Percentiles rank a stretch among this genome's conserved stretches.
phyloP scores from a whole-genome alignment of 164 flowering plant species.

The Buxus sempervirens region DNA sequence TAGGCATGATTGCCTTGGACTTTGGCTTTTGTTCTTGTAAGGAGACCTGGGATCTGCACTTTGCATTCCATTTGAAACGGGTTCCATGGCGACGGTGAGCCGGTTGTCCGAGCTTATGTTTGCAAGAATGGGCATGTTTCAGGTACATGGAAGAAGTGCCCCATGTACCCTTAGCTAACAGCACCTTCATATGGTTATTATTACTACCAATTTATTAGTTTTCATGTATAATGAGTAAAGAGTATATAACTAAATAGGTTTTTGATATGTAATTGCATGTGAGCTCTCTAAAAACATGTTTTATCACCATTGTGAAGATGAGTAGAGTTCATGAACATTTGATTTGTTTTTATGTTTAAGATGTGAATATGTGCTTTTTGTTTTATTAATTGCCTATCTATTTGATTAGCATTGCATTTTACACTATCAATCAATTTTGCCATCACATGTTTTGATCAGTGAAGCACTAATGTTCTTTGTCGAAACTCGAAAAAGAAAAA shows the following conservation, averaged over 20 bases:
- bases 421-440: not conserved
- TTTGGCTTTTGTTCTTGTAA: constrained; percentile 81
- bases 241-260: not conserved
- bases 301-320: constrained; percentile 1
- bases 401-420: not conserved
- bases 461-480: not conserved
- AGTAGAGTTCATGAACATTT: not conserved
- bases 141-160: constrained; percentile 93
- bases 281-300: not conserved
- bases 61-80: constrained; percentile 87
- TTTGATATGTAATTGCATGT: not conserved
- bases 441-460: not conserved
- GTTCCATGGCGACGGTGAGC: constrained; percentile 94
- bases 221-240: not conserved
- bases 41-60: constrained; percentile 87
- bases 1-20: constrained; percentile 55
- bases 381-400: not conserved
- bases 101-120: constrained; percentile 94
- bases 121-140: constrained; percentile 99
- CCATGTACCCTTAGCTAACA: constrained; percentile 56
- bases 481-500: too few species aligned
- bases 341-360: not conserved
- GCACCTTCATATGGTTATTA: not conserved
- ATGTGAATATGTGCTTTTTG: not conserved
- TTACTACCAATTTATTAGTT: not conserved